A percentile compares a stretch with the other conserved stretches of the same genome.
These are phyloP conservation scores for Aegle marmelos DNA, from an alignment of 345 rosid genomes.

Conservation along the genomic window DNA sequence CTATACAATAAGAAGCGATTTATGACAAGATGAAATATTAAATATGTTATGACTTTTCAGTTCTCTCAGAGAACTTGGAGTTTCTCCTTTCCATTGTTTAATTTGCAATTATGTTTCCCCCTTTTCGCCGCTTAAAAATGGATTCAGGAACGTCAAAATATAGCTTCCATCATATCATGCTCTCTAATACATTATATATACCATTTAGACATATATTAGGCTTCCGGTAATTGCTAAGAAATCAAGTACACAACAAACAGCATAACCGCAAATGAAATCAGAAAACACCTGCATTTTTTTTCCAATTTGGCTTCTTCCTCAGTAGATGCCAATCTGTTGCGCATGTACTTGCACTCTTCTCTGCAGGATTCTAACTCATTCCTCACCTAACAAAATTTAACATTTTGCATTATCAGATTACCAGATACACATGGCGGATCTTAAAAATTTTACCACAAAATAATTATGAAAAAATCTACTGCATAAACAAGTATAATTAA, in stretches of 20 bases:
- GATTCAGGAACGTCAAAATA: too few species aligned
- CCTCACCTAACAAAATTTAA: conserved; percentile 41
- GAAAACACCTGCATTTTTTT: conserved; percentile 60
- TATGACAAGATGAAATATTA: background rate
- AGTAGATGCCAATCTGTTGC: conserved; percentile 36
- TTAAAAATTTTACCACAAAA: background rate
- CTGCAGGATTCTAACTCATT: conserved; percentile 51
- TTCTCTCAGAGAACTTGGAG: too few species aligned
- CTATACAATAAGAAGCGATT: background rate
- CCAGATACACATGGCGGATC: background rate
- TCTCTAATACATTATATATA: too few species aligned
- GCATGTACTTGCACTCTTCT: conserved; percentile 50
- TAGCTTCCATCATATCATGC: too few species aligned
- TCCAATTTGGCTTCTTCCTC: conserved; percentile 46
- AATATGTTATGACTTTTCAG: too few species aligned
- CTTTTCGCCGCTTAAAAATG: too few species aligned
- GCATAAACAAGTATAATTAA: background rate
- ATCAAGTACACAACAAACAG: background rate
- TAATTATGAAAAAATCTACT: background rate
- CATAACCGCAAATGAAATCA: background rate
- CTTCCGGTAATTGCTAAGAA: background rate
- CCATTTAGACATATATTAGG: too few species aligned
- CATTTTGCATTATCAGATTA: conserved; percentile 1
- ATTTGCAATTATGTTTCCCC: too few species aligned
- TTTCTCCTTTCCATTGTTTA: too few species aligned